Evolutionary conservation across 78 protist species (phyloP), one percentile per base, ranked within the genome.

Genomic region (Pigoraptor vietnamica): DNA sequence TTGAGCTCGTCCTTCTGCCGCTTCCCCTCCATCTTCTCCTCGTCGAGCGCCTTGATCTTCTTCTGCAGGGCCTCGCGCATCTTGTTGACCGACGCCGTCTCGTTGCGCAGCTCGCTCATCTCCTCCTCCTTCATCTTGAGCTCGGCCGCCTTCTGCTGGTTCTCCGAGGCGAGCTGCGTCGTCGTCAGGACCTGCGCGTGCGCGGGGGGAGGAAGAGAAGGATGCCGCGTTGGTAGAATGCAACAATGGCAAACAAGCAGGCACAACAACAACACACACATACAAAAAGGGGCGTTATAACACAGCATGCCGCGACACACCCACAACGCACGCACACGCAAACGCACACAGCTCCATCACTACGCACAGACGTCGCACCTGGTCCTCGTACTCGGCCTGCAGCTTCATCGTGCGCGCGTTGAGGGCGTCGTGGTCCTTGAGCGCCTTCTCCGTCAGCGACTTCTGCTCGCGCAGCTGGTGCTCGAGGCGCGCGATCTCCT

Each of bases 1-100:
- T 34, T 67, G 32, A 38, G 14, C 32, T n/a, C 35, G 48, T 23
- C 37, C 79, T 37, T 37, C n/a, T n/a, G 89, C 92, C n/a, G 39
- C 48, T 90, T 48, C 34, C 89, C 29, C 2, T 93, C 96, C 23
- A 35, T 48, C 56, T 87, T 81, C 56, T 94, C 90, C 89, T 93
- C 86, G 38, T 93, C 95, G 67, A 90, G 37, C 39, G 24, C 88
- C 91, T 93, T 86, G 91, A 91, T 19, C 93, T 91, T 84, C 90
- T 92, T 67, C 89, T 1, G 29, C 0, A 92, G 34, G 32, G 91
- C 81, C 36, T 90, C 89, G 56, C 56, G 10, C 35, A 88, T 29
- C 39, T 24, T 23, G 25, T 89, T 55, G 37, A 84, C 40, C n/a
- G 1, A 14, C 1, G 23, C n/a, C 21, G 40, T 39, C 23, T 92